These are phyloP conservation scores for Trichoderma simmonsii DNA, from an alignment of 2,329 filamentous ascomycete genomes.

Conservation along the genomic window DNA sequence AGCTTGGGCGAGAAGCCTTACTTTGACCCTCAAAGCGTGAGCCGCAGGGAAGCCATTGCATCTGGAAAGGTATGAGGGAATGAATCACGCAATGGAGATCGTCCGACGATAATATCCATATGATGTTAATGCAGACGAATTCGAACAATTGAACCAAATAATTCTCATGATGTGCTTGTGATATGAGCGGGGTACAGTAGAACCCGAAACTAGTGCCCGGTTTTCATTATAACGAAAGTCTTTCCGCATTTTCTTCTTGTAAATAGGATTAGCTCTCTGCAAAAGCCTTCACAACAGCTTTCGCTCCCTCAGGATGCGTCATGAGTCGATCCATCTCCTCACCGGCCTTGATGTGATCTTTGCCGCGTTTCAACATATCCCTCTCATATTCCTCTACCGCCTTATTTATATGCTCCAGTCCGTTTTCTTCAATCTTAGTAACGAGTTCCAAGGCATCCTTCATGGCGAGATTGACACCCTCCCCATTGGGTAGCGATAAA, in stretches of 20 bases:
- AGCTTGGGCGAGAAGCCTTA: slow-evolving; percentile 45
- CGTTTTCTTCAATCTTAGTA: background rate
- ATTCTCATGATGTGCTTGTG: background rate
- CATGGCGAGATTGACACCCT: slow-evolving; percentile 9
- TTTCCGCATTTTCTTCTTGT: no score
- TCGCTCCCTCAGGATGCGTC: background rate
- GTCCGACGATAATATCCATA: background rate
- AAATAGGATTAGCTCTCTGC: background rate
- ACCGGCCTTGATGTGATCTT: background rate
- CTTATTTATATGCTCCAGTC: background rate
- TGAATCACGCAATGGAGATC: background rate
- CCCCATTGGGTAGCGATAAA: background rate
- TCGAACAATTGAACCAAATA: background rate
- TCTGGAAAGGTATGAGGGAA: background rate
- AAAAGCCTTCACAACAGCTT: background rate
- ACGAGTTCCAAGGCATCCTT: background rate
- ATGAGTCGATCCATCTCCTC: slow-evolving; percentile 1
- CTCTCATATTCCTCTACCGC: background rate
- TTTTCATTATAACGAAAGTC: no score
- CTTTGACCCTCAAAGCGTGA: slow-evolving; percentile 37
- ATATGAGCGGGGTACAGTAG: background rate
- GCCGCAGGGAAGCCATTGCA: slow-evolving; percentile 38
- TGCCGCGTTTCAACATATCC: slow-evolving; percentile 3
- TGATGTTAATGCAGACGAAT: background rate
- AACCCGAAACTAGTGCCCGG: no score